Percentiles rank a stretch among this genome's conserved stretches.
Evolutionary conservation across 2,329 filamentous ascomycete species (phyloP).

Genomic region (Trichothecium roseum): DNA sequence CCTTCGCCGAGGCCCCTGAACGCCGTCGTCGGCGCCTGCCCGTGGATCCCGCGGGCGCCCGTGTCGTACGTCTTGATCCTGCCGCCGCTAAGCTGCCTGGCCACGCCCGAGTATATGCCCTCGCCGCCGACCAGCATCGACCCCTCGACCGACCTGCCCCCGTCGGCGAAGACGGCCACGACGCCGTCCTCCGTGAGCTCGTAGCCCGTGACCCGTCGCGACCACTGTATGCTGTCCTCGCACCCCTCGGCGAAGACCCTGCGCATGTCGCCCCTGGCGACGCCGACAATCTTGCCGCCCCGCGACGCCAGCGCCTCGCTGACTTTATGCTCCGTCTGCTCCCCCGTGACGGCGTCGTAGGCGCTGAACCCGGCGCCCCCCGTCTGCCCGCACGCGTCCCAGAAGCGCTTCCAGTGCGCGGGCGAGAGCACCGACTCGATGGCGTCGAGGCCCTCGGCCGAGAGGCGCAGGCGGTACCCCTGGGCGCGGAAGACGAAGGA

Average conservation of each 20-base stretch:
- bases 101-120: conserved; percentile 50
- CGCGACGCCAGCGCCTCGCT: conserved; percentile 34
- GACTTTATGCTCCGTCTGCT: conserved; percentile 18
- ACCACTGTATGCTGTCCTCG: conserved; percentile 45
- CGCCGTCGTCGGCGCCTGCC: conserved; percentile 50
- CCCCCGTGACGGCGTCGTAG: conserved; percentile 43
- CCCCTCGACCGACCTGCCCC: conserved; percentile 46
- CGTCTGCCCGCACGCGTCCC: conserved; percentile 48
- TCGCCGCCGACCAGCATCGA: conserved; percentile 51
- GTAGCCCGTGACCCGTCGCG: conserved; percentile 45
- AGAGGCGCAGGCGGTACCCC: conserved; percentile 51
- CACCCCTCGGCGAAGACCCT: conserved; percentile 44
- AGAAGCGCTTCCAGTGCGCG: conserved; percentile 43
- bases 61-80: conserved; percentile 53
- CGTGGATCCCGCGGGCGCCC: conserved; percentile 53
- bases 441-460: conserved; percentile 44
- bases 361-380: conserved; percentile 40
- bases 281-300: conserved; percentile 49
- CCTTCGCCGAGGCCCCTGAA: conserved; percentile 54
- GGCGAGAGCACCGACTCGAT: conserved; percentile 46
- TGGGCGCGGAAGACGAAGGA: conserved; percentile 45
- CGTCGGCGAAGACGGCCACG: conserved; percentile 47
- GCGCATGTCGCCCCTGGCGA: conserved; percentile 54
- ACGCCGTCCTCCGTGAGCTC: conserved; percentile 43
- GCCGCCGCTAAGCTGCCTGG: conserved; percentile 47